Evolutionary conservation across 208 protist genomes (phyloP), one percentile per base, ranked within the genome.

Genomic region (Naegleria gruberi): DNA sequence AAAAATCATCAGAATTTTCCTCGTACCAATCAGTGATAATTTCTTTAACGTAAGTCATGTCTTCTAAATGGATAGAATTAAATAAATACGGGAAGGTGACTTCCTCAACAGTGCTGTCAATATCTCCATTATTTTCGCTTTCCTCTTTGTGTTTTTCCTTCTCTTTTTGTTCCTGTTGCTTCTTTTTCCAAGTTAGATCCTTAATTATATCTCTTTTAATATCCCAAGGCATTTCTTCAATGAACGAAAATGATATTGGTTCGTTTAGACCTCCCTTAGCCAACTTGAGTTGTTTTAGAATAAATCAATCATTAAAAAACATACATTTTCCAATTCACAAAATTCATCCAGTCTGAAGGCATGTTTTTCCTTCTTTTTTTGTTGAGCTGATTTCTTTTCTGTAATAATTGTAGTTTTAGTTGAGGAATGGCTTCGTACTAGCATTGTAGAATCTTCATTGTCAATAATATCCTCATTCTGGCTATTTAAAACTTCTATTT

Each of bases 261-360:
- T 77, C 6, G 12, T 77, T n/a, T 6, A 37, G 34, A 1, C 30
- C 30, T 77, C 65, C 65, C 34, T 77, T 77, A 12, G 30, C 30
- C 15, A 65, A 30, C 51, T 65, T n/a, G n/a, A n/a, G n/a, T n/a
- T n/a, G 15, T 5, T 55, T 55, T 15, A 55, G 5, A 55, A 55
- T 55, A 19, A 55, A 19, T 55, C 8, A 55, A 55, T 55, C 46
- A 55, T 55, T 55, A 15, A 19, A n/a, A 65, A 30, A 65, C 51
- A 65, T 77, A 77, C 65, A 77, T 77, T 77, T 6, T 77, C 65
- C 34, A 77, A 77, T 77, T 77, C 65, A n/a, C 30, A 77, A 77
- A 37, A 77, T 77, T 77, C 65, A 37, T 77, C 65, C 17, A 77
- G 26, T 77, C 65, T 77, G 1, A 77, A 77, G 30, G 51, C 51